phyloP scores from a whole-genome alignment of 2,329 filamentous ascomycete genomes.

The Ustulina deusta region DNA sequence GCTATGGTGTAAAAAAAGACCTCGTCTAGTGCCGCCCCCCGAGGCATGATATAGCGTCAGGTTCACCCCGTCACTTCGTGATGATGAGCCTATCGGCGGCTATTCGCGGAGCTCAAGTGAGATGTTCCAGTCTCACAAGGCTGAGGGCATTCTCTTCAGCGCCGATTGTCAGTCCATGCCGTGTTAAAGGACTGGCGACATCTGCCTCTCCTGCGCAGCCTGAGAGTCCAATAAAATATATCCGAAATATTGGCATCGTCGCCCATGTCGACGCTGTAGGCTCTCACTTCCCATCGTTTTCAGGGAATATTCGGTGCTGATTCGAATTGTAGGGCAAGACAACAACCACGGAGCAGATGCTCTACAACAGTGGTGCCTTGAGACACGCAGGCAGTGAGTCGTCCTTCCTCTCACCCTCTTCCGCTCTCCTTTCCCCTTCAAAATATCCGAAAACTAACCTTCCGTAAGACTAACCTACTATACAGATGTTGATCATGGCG shows the following conservation, averaged over 20 bases:
- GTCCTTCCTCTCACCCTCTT: neutral
- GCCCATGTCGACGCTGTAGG: constrained; percentile 92
- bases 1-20: too few relatives aligned
- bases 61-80: constrained; percentile 21
- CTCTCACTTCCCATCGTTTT: neutral
- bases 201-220: constrained; percentile 44
- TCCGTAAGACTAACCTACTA: constrained; percentile 31
- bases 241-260: constrained; percentile 97
- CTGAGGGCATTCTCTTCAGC: constrained; percentile 36
- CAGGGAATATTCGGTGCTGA: constrained; percentile 7
- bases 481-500: constrained; percentile 91
- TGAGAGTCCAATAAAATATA: constrained; percentile 66
- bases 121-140: constrained; percentile 42
- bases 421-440: neutral
- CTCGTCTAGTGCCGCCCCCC: too few relatives aligned
- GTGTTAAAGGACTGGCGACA: constrained; percentile 38
- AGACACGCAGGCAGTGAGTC: constrained; percentile 78
- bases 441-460: neutral
- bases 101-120: constrained; percentile 45
- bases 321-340: constrained; percentile 78
- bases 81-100: constrained; percentile 47
- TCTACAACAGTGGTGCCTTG: constrained; percentile 94
- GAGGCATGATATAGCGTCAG: constrained; percentile 25
- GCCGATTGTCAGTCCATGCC: constrained; percentile 23
- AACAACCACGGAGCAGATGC: constrained; percentile 98